These are phyloP conservation scores for Endotrypanum monterogeii DNA, from an alignment of 208 protist species.

Conservation along the genomic window DNA sequence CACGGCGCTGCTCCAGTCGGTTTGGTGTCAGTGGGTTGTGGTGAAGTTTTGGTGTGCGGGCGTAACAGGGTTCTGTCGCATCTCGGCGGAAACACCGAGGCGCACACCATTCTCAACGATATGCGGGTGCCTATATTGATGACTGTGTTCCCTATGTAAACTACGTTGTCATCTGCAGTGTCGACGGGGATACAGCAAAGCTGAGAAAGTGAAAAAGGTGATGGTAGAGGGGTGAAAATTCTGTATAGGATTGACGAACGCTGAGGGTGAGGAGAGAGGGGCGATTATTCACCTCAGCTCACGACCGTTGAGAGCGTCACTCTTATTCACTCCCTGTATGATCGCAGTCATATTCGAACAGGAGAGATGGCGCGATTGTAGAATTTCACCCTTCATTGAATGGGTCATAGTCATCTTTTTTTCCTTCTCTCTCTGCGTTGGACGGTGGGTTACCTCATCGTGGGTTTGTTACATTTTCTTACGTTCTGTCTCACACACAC, in stretches of 20 bases:
- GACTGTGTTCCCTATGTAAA: constrained; percentile 28
- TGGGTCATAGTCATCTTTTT: neutral
- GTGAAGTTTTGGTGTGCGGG: constrained; percentile 22
- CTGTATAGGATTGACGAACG: neutral
- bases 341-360: neutral
- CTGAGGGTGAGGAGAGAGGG: neutral
- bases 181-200: too few species aligned
- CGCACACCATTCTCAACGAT: constrained; percentile 17
- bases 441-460: neutral
- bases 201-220: neutral
- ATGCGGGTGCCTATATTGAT: constrained; percentile 22
- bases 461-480: neutral
- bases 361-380: neutral
- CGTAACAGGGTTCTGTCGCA: constrained; percentile 18
- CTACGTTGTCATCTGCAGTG: neutral
- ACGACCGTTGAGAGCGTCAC: neutral
- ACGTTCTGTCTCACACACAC: neutral
- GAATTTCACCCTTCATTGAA: neutral
- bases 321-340: too few species aligned
- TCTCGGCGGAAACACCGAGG: constrained; percentile 1
- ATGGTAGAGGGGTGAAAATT: neutral
- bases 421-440: neutral
- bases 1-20: constrained; percentile 21
- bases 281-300: neutral
- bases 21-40: constrained; percentile 10